Evolutionary conservation across 208 protist genomes (phyloP).

Genomic region (Trypanosoma boissoni): DNA sequence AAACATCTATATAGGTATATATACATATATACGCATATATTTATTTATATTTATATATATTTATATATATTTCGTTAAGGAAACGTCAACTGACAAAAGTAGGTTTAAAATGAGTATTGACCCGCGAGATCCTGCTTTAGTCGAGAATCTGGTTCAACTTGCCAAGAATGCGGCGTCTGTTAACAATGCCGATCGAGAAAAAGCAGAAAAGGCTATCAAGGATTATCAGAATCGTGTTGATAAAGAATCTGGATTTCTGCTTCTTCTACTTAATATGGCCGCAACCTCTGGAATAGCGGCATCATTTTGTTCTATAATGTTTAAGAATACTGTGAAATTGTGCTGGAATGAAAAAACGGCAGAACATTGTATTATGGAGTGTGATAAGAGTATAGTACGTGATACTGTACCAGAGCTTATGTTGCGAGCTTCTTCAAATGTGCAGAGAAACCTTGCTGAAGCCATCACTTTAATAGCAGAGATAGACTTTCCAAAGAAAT

Average conservation of each 20-base stretch:
- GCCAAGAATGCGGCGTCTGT: constrained; percentile 43
- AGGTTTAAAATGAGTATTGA: constrained; percentile 42
- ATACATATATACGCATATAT: constrained; percentile 1
- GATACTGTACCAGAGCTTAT: constrained; percentile 56
- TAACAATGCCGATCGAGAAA: constrained; percentile 41
- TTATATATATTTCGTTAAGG: no score
- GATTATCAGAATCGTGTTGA: constrained; percentile 63
- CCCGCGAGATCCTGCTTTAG: constrained; percentile 35
- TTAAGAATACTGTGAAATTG: constrained; percentile 87
- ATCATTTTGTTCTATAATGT: constrained; percentile 70
- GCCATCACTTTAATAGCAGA: constrained; percentile 86
- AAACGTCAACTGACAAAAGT: background rate
- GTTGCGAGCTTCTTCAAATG: constrained; percentile 35
- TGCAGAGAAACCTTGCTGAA: constrained; percentile 90
- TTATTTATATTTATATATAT: background rate
- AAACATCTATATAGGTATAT: background rate
- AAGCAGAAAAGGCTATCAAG: constrained; percentile 58
- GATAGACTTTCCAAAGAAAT: constrained; percentile 90
- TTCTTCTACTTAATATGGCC: constrained; percentile 50
- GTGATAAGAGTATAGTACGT: constrained; percentile 65
- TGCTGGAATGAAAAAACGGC: constrained; percentile 69
- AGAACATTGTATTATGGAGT: constrained; percentile 78
- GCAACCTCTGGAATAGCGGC: constrained; percentile 25
- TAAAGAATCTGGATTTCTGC: constrained; percentile 63
- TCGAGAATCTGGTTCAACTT: constrained; percentile 29